Evolutionary conservation across 2,329 filamentous ascomycete species (phyloP), one percentile per base, ranked within the genome.

Genomic region (Pleomassaria siparia): DNA sequence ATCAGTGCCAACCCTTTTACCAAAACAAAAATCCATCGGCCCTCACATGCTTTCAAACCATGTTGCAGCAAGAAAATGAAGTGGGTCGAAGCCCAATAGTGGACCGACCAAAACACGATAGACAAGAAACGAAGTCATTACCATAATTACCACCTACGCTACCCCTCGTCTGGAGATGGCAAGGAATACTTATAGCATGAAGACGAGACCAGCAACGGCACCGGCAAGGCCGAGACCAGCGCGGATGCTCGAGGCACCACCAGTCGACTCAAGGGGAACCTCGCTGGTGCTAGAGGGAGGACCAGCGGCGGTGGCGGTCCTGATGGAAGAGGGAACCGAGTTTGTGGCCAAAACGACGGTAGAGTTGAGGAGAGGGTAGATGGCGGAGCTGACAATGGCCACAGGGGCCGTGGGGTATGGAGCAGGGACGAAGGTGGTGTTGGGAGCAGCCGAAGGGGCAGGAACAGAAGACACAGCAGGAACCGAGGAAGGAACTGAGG

Each of bases 141-240:
- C 47, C 47, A 20, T 47, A 44, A 44, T 40, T 28, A 39, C 8
- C 37, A 18, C 21, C 21, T 4, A 22, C 15, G 24, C 36, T n/a
- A n/a, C n/a, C n/a, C n/a, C n/a, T n/a, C n/a, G n/a, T n/a, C 29
- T 25, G 25, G 45, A 44, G 40, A 47, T 16, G 16, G 15, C 11
- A 44, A 40, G 22, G 52, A 44, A 43, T 40, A 49, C 54, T 50
- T 70, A 70, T 40, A 71, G 55, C 58, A 75, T 64, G 55, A 72
- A 67, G 47, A 71, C 72, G 29, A 72, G 55, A 53, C 67, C 72
- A 44, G 71, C 74, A 20, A 70, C 69, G 35, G 71, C 63, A 50
- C 72, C 73, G 32, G 63, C 70, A 47, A 75, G 60, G 60, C 70
- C 64, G 53, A 72, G 61, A 43, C 64, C 66, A 42, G 65, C 66